phyloP scores from a whole-genome alignment of 257 asterid species.

The Solanum chiquidenum region DNA sequence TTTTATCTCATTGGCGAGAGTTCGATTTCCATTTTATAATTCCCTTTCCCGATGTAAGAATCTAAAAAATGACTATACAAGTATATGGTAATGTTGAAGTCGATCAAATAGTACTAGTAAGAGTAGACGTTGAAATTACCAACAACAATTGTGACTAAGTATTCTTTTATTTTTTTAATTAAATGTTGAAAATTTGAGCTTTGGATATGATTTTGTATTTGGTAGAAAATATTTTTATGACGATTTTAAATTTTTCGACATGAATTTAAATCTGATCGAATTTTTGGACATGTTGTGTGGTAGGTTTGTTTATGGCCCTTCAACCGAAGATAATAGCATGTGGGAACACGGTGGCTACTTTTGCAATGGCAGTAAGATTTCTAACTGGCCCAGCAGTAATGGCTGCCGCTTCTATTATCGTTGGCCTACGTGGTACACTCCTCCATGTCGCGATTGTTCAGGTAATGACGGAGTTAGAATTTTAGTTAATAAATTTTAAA shows the following conservation, averaged over 20 bases:
- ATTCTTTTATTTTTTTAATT: background rate
- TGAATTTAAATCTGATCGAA: background rate
- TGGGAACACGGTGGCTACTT: conserved; percentile 13
- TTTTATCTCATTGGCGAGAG: rapidly evolving
- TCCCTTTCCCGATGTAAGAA: rapidly evolving
- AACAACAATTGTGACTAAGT: background rate
- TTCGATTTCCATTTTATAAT: background rate
- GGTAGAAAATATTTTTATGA: background rate
- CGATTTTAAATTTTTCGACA: background rate
- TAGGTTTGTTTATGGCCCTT: conserved; percentile 16
- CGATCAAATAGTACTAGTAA: background rate
- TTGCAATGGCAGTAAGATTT: conserved; percentile 20
- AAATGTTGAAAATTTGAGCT: background rate
- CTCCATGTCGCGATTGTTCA: conserved; percentile 15
- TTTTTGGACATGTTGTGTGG: background rate
- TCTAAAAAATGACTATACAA: background rate
- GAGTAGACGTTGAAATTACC: background rate
- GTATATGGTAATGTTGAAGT: background rate
- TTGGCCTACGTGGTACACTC: conserved; percentile 17
- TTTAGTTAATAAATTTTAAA: background rate
- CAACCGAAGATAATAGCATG: conserved; percentile 17
- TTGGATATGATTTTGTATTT: background rate
- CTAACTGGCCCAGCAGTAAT: conserved; percentile 14
- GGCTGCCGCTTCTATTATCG: conserved; percentile 13
- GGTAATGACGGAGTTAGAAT: background rate